Evolutionary conservation across 805 yeast species (phyloP), one percentile per base, ranked within the genome.

Genomic region (Kuraishia piskuri): DNA sequence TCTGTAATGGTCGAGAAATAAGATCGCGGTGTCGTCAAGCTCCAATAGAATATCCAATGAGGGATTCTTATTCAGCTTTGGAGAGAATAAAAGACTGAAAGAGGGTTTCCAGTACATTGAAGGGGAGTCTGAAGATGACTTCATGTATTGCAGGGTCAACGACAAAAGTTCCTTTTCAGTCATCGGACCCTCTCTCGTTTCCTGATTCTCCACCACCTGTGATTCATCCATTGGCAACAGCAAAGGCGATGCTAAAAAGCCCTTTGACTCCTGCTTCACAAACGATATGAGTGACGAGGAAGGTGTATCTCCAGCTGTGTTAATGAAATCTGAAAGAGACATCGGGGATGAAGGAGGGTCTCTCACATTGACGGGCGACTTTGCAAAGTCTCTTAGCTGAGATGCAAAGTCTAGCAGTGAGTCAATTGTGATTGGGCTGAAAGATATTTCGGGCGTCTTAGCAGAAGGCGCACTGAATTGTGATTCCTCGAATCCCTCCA

Each of bases 1-100:
- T 31, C 76, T 69, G 61, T 79, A 82, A 57, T 80, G 80, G 51
- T 76, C 77, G 57, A 76, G 75, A 31, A 79, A 71, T 26, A 68
- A 62, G 7, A 65, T 58, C 0, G 78, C 83, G 6, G 73, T 68
- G 2, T 69, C 69, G 57, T 78, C 83, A 10, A 80, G 53, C 2
- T 58, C 55, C 5, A 56, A 53, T 8, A 66, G 60, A 2, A 71
- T 54, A 10, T 55, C 55, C 0, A 64, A 57, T 8, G 63, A 57
- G 4, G 71, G 69, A 10, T 54, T 49, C 1, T 55, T 54, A 7
- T 61, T 51, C 17, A 62, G 50, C 26, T 53, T 56, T 45, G 48
- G 55, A n/a, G 59, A 55, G 46, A 67, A 62, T 10, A 65, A 50
- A 19, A 61, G 54, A 50, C 58, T 63, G 36, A 68, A 56, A 4